Evolutionary conservation across 306 rosid species (phyloP), one percentile per base, ranked within the genome.

Genomic region (Medicago lupulina): DNA sequence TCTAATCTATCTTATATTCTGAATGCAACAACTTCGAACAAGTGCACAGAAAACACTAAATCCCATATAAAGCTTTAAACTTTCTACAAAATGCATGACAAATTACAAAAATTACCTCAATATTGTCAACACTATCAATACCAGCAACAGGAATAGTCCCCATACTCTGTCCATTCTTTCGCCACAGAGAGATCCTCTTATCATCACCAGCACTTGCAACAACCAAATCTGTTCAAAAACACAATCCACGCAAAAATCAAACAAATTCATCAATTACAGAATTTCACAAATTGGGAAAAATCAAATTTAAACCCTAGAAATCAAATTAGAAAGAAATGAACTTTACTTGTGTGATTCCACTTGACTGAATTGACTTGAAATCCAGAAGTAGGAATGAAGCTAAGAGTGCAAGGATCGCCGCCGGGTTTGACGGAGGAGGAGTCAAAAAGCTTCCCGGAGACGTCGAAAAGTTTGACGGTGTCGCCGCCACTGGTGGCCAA

Each of bases 121-220:
- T 87, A 83, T 82, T 81, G 51, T 96, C 98, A 70, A 96, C 96
- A 73, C 87, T 79, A 12, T 96, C 98, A 73, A 80, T 66, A 7
- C 97, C 97, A 25, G 92, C 81, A 53, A 92, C 76, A 2, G 99
- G 99, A 82, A 96, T 90, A 79, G 98, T 96, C 64, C 99, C 98
- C 97, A 96, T 86, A 87, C 89, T 88, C 53, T 90, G 90, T 80
- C 99, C 99, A 82, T 87, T 96, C 89, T 85, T 92, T 49, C 86
- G 86, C 96, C 97, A 90, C 79, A 96, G 60, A 0, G 98, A 96
- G 71, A 96, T 92, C 97, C 85, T 90, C 90, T 87, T 90, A 70
- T 96, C 99, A 59, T 96, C 99, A 62, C 98, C 99, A 58, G 96
- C 98, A 86, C 99, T 90, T 44, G 96, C 99, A 88, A 90, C 93